A percentile compares a stretch with the other conserved stretches of the same genome.
Conservation (phyloP, 208 protist species). For the Leishmania mexicana region DNA sequence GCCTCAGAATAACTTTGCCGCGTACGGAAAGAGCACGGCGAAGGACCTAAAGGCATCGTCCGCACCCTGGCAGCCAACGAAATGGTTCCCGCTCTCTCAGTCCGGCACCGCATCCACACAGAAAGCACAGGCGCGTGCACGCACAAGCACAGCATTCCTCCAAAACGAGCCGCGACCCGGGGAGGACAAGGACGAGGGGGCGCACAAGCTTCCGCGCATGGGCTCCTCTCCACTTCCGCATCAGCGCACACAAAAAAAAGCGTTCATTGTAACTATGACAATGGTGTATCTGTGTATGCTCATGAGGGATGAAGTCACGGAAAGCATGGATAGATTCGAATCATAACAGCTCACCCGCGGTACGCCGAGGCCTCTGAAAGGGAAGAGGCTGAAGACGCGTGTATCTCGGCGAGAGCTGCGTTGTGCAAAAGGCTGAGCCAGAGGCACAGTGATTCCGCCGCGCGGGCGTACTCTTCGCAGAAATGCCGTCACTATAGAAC, state of each 20-base stretch:
- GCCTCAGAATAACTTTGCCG: conserved; percentile 32
- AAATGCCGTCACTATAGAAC: not conserved
- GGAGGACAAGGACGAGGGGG: not conserved
- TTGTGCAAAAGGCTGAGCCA: not conserved
- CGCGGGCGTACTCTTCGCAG: not conserved
- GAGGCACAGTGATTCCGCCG: not conserved
- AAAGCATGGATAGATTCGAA: conserved; percentile 36
- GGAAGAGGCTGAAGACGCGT: not conserved
- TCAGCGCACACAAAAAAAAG: not conserved
- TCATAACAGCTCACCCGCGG: conserved; percentile 9
- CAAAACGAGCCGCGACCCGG: not conserved
- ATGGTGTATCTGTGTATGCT: conserved; percentile 28
- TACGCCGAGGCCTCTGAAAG: not conserved
- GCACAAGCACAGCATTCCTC: conserved; percentile 1
- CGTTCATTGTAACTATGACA: conserved; percentile 35
- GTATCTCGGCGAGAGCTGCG: not conserved
- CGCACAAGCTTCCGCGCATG: not conserved
- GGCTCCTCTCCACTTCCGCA: not conserved
- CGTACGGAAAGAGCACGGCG: conserved; percentile 5
- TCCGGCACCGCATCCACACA: not conserved
- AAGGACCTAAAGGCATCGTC: conserved; percentile 39
- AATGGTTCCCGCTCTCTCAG: not conserved
- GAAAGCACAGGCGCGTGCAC: not conserved
- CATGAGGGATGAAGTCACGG: conserved; percentile 25
- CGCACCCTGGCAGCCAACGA: not conserved